Base-by-base conservation (phyloP, 257 asterid species). In the Fraxinus excelsior region DNA sequence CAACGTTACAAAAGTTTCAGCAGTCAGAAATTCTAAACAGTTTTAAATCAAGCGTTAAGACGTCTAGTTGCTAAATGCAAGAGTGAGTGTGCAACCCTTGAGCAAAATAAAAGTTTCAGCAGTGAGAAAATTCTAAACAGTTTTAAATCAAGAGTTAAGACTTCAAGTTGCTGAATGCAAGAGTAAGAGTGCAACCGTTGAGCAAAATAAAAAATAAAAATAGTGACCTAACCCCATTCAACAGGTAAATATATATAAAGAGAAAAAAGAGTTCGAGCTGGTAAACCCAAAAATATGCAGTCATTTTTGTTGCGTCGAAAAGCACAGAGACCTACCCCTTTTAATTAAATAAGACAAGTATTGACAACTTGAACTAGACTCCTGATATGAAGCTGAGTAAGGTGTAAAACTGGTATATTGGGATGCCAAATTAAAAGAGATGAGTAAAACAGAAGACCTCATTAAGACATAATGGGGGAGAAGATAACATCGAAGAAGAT, bases 1-100 rank as follows among this genome's bases (percentile, higher is more conserved):
- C 46, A 62, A 56, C 74, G 23, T 72, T 75, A 51, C 73, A 72
- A 31, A 70, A 64, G 71, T 19, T 70, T 76, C 72, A 64, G 73
- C 53, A 60, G 42, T 80, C 56, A 72, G 78, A 75, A 25, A 67
- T 53, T 72, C 38, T 51, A 46, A 46, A n/a, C 42, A 37, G 73
- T 23, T 58, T 23, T 21, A 31, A n/a, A 16, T 49, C 58, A 49
- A 53, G 21, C 0, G 26, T 51, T 16, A 4, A 42, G 16, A 42
- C 18, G 0, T 12, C 51, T 2, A 0, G 23, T 51, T 51, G 21
- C 23, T 18, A 10, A 14, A 51, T 14, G 60, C 23, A 51, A 16
- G 8, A 51, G 60, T 42, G 2, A 37, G 42, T 0, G 49, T 42
- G 16, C 16, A 2, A 3, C 8, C 49, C 40, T 7, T 7, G 40